These are phyloP conservation scores for Sordariomycetes sp. DNA, from an alignment of 2,329 filamentous ascomycete genomes.

Conservation along the genomic window DNA sequence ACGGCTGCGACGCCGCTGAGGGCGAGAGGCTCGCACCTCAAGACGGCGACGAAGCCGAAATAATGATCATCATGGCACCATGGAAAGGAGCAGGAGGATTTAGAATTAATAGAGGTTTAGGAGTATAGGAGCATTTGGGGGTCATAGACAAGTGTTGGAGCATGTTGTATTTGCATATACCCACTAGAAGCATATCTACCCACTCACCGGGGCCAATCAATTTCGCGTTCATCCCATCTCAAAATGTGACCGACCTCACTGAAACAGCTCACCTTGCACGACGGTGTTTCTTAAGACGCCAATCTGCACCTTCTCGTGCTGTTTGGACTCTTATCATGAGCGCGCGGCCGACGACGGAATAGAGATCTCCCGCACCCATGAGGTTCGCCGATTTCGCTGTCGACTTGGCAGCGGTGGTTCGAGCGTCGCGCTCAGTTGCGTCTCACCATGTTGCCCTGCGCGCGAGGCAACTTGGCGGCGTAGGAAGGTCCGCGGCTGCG, in stretches of 20 bases:
- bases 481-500: constrained; percentile 31
- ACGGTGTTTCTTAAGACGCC: neutral
- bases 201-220: neutral
- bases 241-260: neutral
- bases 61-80: neutral
- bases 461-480: constrained; percentile 36
- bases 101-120: neutral
- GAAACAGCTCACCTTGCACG: neutral
- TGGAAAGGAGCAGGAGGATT: neutral
- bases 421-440: constrained; percentile 56
- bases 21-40: constrained; percentile 23
- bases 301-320: neutral
- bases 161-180: neutral
- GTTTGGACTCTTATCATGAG: neutral
- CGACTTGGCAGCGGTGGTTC: constrained; percentile 57
- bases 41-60: constrained; percentile 13
- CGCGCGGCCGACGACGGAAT: neutral
- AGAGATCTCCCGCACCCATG: constrained; percentile 24
- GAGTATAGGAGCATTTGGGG: neutral
- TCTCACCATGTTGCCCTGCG: constrained; percentile 47
- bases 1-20: constrained; percentile 19
- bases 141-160: neutral
- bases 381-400: constrained; percentile 50
- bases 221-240: neutral
- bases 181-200: constrained; percentile 1